Conservation (phyloP, 148 eudicot species). For the Oxyria digyna region DNA sequence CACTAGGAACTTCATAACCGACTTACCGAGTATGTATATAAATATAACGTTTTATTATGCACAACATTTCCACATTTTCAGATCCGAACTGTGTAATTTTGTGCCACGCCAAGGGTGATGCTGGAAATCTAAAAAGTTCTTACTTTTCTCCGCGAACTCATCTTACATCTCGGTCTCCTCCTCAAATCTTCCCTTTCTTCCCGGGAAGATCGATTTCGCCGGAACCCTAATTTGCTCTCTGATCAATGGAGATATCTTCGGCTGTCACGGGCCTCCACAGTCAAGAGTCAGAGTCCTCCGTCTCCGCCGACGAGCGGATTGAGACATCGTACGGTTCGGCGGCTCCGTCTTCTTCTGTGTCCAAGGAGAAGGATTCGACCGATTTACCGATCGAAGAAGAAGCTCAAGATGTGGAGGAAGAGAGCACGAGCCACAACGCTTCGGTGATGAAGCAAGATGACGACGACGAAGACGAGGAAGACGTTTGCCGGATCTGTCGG, state of each 20-base stretch:
- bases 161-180: background rate
- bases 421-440: background rate
- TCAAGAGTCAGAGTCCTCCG: constrained; percentile 1
- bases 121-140: constrained; percentile 10
- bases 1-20: background rate
- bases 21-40: background rate
- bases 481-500: constrained; percentile 83
- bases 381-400: constrained; percentile 15
- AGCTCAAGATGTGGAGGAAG: constrained; percentile 5
- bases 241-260: constrained; percentile 35
- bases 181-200: constrained; percentile 7
- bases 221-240: constrained; percentile 14
- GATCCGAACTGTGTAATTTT: background rate
- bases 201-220: constrained; percentile 1
- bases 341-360: constrained; percentile 10
- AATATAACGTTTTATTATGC: background rate
- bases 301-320: constrained; percentile 13
- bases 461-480: constrained; percentile 71
- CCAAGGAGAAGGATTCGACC: constrained; percentile 12
- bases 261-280: constrained; percentile 14
- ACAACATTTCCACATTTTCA: background rate
- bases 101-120: constrained; percentile 7
- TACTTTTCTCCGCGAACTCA: background rate
- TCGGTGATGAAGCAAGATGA: constrained; percentile 25
- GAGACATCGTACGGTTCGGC: constrained; percentile 6